These are phyloP conservation scores for Chenopodium album DNA, from an alignment of 148 eudicot genomes.

Conservation along the genomic window DNA sequence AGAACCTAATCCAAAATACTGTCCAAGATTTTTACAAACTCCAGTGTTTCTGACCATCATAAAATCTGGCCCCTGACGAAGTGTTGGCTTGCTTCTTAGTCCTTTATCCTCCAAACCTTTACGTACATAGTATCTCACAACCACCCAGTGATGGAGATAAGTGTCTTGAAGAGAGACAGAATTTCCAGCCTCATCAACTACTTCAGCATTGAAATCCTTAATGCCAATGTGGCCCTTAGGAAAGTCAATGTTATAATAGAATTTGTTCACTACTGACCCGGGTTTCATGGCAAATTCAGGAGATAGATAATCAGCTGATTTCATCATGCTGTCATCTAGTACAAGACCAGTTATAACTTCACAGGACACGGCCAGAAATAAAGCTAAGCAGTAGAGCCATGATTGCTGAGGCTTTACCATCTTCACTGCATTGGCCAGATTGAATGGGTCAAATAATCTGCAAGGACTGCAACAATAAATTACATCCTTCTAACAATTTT, in stretches of 20 bases:
- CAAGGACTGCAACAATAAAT: background rate
- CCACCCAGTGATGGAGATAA: conserved; percentile 87
- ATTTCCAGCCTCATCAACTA: conserved; percentile 74
- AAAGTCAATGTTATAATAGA: conserved; percentile 59
- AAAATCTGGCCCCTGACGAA: conserved; percentile 33
- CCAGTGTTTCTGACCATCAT: conserved; percentile 48
- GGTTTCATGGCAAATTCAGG: conserved; percentile 64
- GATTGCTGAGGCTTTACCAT: conserved; percentile 30
- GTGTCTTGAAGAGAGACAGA: conserved; percentile 77
- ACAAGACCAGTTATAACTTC: conserved; percentile 30
- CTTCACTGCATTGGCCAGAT: conserved; percentile 13
- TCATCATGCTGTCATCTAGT: conserved; percentile 26
- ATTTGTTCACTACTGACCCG: conserved; percentile 63
- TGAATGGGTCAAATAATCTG: background rate
- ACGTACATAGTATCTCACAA: conserved; percentile 50
- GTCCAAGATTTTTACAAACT: conserved; percentile 42
- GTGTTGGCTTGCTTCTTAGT: conserved; percentile 12
- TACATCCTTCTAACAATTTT: too few relatives aligned
- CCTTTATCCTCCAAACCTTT: conserved; percentile 34
- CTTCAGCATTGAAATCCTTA: conserved; percentile 77
- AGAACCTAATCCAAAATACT: conserved; percentile 84
- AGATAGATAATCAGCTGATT: conserved; percentile 53
- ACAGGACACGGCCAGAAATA: conserved; percentile 28
- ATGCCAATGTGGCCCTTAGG: conserved; percentile 76
- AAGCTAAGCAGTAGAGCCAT: conserved; percentile 27